phyloP scores from a whole-genome alignment of 2,329 filamentous ascomycete species.

The Ampelomyces quisqualis region DNA sequence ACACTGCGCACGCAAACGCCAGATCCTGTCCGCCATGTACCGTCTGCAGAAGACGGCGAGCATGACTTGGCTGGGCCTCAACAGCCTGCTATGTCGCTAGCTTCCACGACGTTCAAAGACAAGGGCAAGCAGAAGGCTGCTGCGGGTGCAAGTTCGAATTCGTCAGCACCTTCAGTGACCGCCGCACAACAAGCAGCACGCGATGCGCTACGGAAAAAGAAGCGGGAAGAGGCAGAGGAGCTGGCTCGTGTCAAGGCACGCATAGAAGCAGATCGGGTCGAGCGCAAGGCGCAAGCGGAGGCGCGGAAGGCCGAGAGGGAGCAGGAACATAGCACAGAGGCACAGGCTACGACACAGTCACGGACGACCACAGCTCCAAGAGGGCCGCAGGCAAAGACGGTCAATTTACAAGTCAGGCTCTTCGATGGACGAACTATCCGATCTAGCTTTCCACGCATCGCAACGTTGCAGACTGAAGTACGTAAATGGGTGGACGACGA shows the following conservation, averaged over 20 bases:
- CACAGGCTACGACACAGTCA: slow-evolving; percentile 6
- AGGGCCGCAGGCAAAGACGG: slow-evolving; percentile 34
- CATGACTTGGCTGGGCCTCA: slow-evolving; percentile 8
- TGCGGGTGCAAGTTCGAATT: slow-evolving; percentile 28
- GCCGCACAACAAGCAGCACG: slow-evolving; percentile 36
- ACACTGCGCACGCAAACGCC: slow-evolving; percentile 14
- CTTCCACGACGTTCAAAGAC: slow-evolving; percentile 17
- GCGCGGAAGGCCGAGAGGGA: slow-evolving; percentile 40
- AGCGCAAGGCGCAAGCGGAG: slow-evolving; percentile 54
- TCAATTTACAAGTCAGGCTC: slow-evolving; percentile 70
- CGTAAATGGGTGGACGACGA: slow-evolving; percentile 70
- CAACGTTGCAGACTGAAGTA: slow-evolving; percentile 66
- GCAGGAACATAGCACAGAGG: slow-evolving; percentile 12
- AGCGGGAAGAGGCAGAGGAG: slow-evolving; percentile 67
- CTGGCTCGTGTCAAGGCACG: slow-evolving; percentile 69
- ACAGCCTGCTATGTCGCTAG: slow-evolving; percentile 2
- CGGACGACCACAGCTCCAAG: slow-evolving; percentile 20
- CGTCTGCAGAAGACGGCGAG: slow-evolving; percentile 4
- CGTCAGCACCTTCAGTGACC: slow-evolving; percentile 44
- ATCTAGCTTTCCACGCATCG: slow-evolving; percentile 64
- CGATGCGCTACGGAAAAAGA: slow-evolving; percentile 59
- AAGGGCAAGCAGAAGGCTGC: slow-evolving; percentile 49
- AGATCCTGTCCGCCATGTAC: slow-evolving; percentile 4
- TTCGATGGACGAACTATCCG: slow-evolving; percentile 83
- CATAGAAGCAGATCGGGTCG: slow-evolving; percentile 75